Percentiles rank a stretch among this genome's conserved stretches.
Evolutionary conservation across 2,329 filamentous ascomycete genomes (phyloP).

Genomic region (Epichloe coenophiala): DNA sequence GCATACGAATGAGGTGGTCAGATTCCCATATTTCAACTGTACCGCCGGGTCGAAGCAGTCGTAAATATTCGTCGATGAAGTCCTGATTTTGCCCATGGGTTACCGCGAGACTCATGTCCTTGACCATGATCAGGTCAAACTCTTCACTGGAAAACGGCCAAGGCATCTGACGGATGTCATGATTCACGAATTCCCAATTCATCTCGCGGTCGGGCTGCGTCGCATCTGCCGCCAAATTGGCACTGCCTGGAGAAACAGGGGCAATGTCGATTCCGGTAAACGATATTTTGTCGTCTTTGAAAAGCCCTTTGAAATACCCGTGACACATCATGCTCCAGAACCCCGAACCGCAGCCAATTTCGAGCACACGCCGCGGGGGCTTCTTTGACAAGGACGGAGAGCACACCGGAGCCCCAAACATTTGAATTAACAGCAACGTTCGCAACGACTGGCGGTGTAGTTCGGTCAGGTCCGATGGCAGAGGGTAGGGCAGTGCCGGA

Average conservation of each 20-base stretch:
- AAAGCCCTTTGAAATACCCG: conserved; percentile 49
- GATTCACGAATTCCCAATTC: conserved; percentile 79
- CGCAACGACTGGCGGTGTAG: conserved; percentile 77
- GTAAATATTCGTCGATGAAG: conserved; percentile 58
- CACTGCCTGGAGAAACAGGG: conserved; percentile 42
- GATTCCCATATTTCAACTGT: conserved; percentile 81
- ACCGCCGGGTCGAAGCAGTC: conserved; percentile 65
- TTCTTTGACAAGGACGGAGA: conserved; percentile 51
- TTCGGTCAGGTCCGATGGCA: conserved; percentile 78
- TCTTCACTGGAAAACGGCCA: conserved; percentile 68
- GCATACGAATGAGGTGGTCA: conserved; percentile 70
- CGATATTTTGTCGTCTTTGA: conserved; percentile 48
- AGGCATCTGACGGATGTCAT: conserved; percentile 64
- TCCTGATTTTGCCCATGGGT: conserved; percentile 43
- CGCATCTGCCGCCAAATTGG: conserved; percentile 16
- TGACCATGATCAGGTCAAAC: conserved; percentile 81
- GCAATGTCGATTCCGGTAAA: conserved; percentile 79
- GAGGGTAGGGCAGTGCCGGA: conserved; percentile 57
- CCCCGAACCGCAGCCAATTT: conserved; percentile 75
- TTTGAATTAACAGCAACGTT: conserved; percentile 66
- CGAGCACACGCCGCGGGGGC: conserved; percentile 65
- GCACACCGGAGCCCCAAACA: conserved; percentile 71
- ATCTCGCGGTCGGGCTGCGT: conserved; percentile 55
- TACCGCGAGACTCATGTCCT: conserved; percentile 61
- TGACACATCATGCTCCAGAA: conserved; percentile 88